These are phyloP conservation scores for Magnaporthales sp. DNA, from an alignment of 2,329 filamentous ascomycete genomes.

Conservation along the genomic window DNA sequence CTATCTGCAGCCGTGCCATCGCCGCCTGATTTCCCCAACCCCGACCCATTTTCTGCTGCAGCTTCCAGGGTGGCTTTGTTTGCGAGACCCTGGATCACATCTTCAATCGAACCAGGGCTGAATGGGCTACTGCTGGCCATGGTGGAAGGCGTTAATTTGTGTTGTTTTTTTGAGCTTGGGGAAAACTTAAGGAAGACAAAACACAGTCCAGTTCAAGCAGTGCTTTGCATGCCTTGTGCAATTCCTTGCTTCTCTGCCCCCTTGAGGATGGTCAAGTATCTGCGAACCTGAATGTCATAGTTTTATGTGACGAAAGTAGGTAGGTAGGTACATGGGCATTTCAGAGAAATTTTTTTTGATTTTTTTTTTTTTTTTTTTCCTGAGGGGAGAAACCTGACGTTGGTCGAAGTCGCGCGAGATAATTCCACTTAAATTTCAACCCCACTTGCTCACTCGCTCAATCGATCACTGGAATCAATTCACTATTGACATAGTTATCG, in stretches of 20 bases:
- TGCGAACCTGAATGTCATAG: background rate
- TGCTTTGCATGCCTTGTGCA: background rate
- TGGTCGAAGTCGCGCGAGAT: background rate
- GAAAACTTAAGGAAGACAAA: no score
- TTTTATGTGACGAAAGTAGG: background rate
- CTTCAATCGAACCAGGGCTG: constrained; percentile 8
- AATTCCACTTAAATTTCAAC: constrained; percentile 1
- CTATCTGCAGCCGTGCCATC: constrained; percentile 8
- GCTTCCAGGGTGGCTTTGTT: background rate
- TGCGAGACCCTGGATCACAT: constrained; percentile 11
- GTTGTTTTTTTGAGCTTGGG: background rate
- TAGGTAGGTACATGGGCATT: background rate
- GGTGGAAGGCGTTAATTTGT: background rate
- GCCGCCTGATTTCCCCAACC: background rate
- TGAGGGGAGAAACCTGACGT: background rate
- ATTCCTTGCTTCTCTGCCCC: background rate
- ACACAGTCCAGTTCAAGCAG: no score
- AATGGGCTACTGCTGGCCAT: background rate
- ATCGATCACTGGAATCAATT: background rate
- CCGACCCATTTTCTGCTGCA: background rate
- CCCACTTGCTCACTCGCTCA: background rate
- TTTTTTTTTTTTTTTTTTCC: no score
- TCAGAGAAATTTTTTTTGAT: background rate
- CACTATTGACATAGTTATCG: background rate
- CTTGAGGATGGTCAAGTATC: background rate